These are phyloP conservation scores for Begonia masoniana DNA, from an alignment of 306 rosid genomes.

Conservation along the genomic window DNA sequence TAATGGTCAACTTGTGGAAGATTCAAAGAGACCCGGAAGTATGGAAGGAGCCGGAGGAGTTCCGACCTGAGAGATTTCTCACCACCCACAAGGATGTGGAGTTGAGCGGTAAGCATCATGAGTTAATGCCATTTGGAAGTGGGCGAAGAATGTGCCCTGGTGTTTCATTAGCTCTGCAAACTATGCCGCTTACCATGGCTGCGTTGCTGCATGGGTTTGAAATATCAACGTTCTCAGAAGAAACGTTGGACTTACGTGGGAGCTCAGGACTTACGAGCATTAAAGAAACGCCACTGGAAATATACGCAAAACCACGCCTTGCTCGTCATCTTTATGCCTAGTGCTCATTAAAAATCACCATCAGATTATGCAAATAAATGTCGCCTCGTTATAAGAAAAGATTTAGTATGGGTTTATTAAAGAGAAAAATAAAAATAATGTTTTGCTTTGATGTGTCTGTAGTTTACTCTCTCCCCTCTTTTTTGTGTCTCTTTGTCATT, in stretches of 20 bases:
- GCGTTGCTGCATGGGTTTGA: conserved; percentile 18
- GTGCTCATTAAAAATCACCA: too few relatives aligned
- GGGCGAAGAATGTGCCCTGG: conserved; percentile 29
- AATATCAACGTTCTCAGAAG: not conserved
- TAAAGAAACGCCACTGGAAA: conserved; percentile 11
- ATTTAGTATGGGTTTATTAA: too few relatives aligned
- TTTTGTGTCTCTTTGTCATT: too few relatives aligned
- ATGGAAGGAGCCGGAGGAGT: conserved; percentile 19
- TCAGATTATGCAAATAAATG: too few relatives aligned
- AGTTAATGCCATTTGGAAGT: conserved; percentile 20
- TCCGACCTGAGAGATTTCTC: conserved; percentile 19
- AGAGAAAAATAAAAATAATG: too few relatives aligned
- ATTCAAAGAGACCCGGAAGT: conserved; percentile 18
- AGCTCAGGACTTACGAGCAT: conserved; percentile 12
- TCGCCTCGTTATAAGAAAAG: too few relatives aligned
- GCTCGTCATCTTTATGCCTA: not conserved
- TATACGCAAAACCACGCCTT: conserved; percentile 13
- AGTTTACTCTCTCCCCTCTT: too few relatives aligned
- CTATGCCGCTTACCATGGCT: conserved; percentile 12
- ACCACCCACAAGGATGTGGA: conserved; percentile 1
- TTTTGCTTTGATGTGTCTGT: too few relatives aligned
- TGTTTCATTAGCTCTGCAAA: conserved; percentile 9
- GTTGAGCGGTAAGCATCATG: conserved; percentile 11
- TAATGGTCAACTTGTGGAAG: conserved; percentile 11
- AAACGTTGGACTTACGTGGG: conserved; percentile 17